Percentiles rank a stretch among this genome's conserved stretches.
Evolutionary conservation across 306 rosid species (phyloP).

Genomic region (Potentilla sterilis): DNA sequence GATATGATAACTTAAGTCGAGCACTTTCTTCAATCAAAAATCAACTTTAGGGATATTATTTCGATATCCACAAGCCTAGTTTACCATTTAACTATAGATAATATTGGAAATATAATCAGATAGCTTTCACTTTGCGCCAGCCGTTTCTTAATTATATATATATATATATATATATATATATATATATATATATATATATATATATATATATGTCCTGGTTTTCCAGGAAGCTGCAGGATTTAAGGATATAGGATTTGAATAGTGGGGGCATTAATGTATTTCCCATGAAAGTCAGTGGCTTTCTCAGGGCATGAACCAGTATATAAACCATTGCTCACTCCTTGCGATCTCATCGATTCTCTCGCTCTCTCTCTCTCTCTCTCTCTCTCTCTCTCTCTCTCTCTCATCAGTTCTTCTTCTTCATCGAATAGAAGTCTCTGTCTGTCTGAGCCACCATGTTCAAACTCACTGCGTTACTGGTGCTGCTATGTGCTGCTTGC

Average conservation of each 20-base stretch:
- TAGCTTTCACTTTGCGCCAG: too few relatives aligned
- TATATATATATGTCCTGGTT: background rate
- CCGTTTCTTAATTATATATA: too few relatives aligned
- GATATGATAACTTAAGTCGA: background rate
- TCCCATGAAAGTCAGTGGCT: slow-evolving; percentile 27
- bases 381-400: background rate
- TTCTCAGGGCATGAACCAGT: slow-evolving; percentile 24
- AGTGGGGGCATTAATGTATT: slow-evolving; percentile 46
- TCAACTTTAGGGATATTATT: background rate
- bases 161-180: too few relatives aligned
- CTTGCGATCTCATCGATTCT: slow-evolving; percentile 21
- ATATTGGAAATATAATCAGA: too few relatives aligned
- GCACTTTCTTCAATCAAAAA: background rate
- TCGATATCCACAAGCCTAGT: too few relatives aligned
- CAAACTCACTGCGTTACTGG: slow-evolving; percentile 34
- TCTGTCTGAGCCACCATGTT: slow-evolving; percentile 28
- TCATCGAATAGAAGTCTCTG: background rate
- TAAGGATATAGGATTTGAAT: slow-evolving; percentile 8
- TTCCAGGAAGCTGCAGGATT: background rate
- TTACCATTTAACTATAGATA: background rate
- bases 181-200: too few relatives aligned
- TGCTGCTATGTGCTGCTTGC: slow-evolving; percentile 43
- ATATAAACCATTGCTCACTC: slow-evolving; percentile 38
- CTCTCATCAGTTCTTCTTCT: too few relatives aligned
- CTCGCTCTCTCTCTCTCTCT: background rate